Percentiles rank a stretch among this genome's conserved stretches.
Evolutionary conservation across 768 basidiomycete species (phyloP).

Genomic region (Crucibulum laeve): DNA sequence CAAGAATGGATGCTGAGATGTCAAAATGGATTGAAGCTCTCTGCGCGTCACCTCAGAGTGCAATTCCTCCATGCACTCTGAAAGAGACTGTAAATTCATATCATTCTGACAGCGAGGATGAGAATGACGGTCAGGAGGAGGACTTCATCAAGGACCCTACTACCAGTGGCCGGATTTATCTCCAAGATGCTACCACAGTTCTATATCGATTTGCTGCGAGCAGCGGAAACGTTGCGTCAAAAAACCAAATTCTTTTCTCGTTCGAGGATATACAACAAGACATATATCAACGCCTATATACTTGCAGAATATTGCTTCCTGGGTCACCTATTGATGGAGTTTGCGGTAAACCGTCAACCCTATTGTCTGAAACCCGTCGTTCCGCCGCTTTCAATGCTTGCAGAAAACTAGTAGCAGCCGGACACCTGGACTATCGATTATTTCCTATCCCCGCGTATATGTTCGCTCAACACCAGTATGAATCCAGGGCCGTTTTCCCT

Average conservation of each 20-base stretch:
- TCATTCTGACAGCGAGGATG: conserved; percentile 45
- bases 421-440: conserved; percentile 46
- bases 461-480: conserved; percentile 13
- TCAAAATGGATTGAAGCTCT: conserved; percentile 46
- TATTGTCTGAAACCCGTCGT: conserved; percentile 51
- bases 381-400: conserved; percentile 58
- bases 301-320: conserved; percentile 47
- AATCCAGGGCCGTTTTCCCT: conserved; percentile 5
- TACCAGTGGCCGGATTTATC: conserved; percentile 54
- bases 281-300: conserved; percentile 23
- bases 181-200: conserved; percentile 51
- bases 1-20: conserved; percentile 34
- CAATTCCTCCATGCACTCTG: conserved; percentile 42
- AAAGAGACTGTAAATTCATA: conserved; percentile 35
- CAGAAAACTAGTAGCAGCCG: conserved; percentile 39
- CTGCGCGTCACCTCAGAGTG: conserved; percentile 27
- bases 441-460: conserved; percentile 32
- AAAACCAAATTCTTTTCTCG: conserved; percentile 26
- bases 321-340: conserved; percentile 35
- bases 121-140: conserved; percentile 27
- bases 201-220: conserved; percentile 48
- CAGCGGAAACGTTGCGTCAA: conserved; percentile 7
- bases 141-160: conserved; percentile 55
- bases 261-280: conserved; percentile 29
- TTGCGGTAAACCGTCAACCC: conserved; percentile 40